Base-by-base conservation (phyloP, 306 rosid genomes). In the Casuarina equisetifolia region DNA sequence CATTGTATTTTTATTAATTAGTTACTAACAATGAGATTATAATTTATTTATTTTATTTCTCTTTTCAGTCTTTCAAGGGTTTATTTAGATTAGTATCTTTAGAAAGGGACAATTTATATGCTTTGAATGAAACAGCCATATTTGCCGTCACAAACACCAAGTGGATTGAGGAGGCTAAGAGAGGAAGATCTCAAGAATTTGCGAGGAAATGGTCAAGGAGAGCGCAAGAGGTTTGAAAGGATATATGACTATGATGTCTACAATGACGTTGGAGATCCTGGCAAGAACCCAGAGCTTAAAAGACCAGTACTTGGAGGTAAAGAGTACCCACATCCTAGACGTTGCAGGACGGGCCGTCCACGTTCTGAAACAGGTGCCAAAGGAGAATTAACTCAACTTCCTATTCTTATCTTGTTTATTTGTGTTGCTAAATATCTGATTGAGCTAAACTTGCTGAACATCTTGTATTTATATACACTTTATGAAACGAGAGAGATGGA, bases 211-310 rank as follows among this genome's bases (percentile, higher is more conserved):
- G 96, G 96, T 0, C 55, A 84, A 81, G 97, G 91, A 48, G 89
- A 90, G 32, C 74, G 89, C 3, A 87, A 87, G 25, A 78, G 78
- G 4, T 13, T 16, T 0, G 93, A 92, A 2, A 90, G 92, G 78
- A 86, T 89, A 42, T 92, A 92, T 48, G 97, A 92, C 38, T 92
- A 92, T 74, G 96, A 87, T 81, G 76, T 86, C 0, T 92, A 92
- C 73, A 87, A 90, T 32, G 97, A 92, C 36, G 82, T 90, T 59
- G 97, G 96, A 0, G 72, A 90, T 40, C 97, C 97, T 50, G 92
- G 83, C n/a, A n/a, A 58, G 15, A 49, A 61, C 4, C 11, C 17
- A 58, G 54, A 72, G 1, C 85, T 84, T 74, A 54, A 51, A 52
- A 83, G 97, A 25, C 93, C 97, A 15, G 86, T 85, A 52, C 90